Percentiles rank a stretch among this genome's conserved stretches.
Conservation (phyloP, 495 filamentous ascomycete species). For the Aspergillus cavernicola region DNA sequence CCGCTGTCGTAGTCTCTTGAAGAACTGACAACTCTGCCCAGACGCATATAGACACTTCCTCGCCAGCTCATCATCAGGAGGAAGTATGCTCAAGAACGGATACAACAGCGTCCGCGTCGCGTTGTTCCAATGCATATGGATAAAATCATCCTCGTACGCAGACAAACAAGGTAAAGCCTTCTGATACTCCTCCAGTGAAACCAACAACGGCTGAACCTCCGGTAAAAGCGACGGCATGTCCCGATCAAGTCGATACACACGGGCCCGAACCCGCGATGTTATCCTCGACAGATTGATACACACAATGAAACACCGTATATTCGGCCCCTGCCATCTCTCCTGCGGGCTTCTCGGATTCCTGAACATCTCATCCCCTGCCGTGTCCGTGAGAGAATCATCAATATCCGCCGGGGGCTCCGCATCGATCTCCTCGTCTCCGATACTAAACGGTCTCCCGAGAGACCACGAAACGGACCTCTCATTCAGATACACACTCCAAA, state of each 20-base stretch:
- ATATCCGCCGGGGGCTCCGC: slow-evolving; percentile 29
- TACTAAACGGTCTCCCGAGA: slow-evolving; percentile 37
- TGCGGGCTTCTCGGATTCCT: background rate
- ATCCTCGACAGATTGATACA: slow-evolving; percentile 34
- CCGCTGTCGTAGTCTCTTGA: slow-evolving; percentile 37
- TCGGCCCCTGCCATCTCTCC: background rate
- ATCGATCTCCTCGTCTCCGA: slow-evolving; percentile 40
- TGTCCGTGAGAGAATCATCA: slow-evolving; percentile 25
- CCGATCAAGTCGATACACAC: slow-evolving; percentile 39
- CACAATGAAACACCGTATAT: slow-evolving; percentile 27
- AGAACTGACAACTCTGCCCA: slow-evolving; percentile 41
- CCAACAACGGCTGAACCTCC: slow-evolving; percentile 29
- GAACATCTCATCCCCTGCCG: background rate
- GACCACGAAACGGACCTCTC: slow-evolving; percentile 37
- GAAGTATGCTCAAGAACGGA: slow-evolving; percentile 36
- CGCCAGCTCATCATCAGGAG: slow-evolving; percentile 26
- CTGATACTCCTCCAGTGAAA: slow-evolving; percentile 33
- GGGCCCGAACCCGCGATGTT: slow-evolving; percentile 36
- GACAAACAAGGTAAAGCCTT: slow-evolving; percentile 20
- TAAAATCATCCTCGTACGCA: slow-evolving; percentile 32
- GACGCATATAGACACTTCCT: slow-evolving; percentile 30
- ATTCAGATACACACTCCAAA: slow-evolving; percentile 43
- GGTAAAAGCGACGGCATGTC: slow-evolving; percentile 20
- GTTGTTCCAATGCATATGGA: slow-evolving; percentile 41
- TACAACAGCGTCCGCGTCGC: slow-evolving; percentile 36